Base-by-base conservation (phyloP, 306 rosid species). In the Inga oerstediana region DNA sequence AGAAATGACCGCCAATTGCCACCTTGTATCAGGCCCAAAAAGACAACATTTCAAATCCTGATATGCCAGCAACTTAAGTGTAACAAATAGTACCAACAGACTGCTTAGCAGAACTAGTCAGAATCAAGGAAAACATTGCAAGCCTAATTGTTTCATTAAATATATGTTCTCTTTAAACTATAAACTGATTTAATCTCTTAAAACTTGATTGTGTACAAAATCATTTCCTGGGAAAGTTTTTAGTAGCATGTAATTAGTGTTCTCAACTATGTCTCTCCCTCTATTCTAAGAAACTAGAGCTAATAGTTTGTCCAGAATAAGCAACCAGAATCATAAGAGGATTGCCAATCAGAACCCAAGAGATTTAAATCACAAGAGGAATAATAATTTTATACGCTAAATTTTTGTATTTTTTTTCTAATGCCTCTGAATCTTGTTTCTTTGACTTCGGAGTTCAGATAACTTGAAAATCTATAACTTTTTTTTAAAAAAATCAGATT, bases 1-100 rank as follows among this genome's bases (percentile, higher is more conserved):
- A 48, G 27, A 71, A 72, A 37, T 48, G 39, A 71, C 69, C 16
- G 56, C 51, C 70, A 78, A 39, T 74, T 78, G 54, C 69, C 43
- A 72, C 75, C 65, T 22, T 45, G 59, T 59, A 59, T 24, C n/a
- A 17, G 59, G 59, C 67, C 71, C 56, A 39, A 43, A 9, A 15
- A 62, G 52, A 61, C 24, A 10, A 58, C 72, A 41, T 14, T 22
- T 41, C 9, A 43, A 43, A 22, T 76, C 71, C 80, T 41, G 24
- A 41, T 27, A 39, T 2, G 39, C 27, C 41, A 43, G 10, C 41
- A 39, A 12, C 46, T 56, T 74, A 35, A 32, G 22, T 8, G 24
- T 30, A 74, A 20, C 32, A 51, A 52, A 32, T 19, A 52, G 14
- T 9, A 74, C 19, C 13, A 9, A 74, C 22, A 51, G 78, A 51